phyloP scores from a whole-genome alignment of 441 rosid genomes.

The Croton laevigatus region DNA sequence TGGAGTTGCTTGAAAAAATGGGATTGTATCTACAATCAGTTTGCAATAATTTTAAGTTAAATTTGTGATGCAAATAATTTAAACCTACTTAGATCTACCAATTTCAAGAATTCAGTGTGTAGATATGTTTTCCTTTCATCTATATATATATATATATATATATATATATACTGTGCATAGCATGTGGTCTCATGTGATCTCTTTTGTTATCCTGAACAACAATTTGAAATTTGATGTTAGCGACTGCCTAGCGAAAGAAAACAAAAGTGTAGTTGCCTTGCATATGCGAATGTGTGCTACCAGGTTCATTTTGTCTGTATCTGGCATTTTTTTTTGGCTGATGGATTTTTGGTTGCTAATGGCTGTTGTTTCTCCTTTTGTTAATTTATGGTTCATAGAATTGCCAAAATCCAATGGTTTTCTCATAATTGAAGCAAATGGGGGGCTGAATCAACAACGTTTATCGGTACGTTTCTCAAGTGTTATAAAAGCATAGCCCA shows the following conservation, averaged over 20 bases:
- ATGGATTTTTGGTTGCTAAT: constrained; percentile 20
- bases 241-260: neutral
- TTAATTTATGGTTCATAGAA: constrained; percentile 39
- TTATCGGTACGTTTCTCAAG: constrained; percentile 62
- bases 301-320: neutral
- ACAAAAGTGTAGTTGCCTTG: neutral
- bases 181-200: neutral
- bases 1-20: neutral
- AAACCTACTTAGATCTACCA: neutral
- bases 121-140: neutral
- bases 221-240: neutral
- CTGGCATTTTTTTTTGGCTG: neutral
- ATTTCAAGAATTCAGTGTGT: neutral
- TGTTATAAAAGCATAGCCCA: neutral
- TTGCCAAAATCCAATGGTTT: constrained; percentile 74
- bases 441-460: constrained; percentile 97
- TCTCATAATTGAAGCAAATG: constrained; percentile 93
- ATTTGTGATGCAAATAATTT: neutral
- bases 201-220: neutral
- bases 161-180: neutral
- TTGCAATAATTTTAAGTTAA: neutral
- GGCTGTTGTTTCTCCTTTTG: neutral
- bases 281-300: neutral
- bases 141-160: too few species aligned
- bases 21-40: neutral